Evolutionary conservation across 768 basidiomycete species (phyloP), one percentile per base, ranked within the genome.

Genomic region (Botryobasidium botryosum): DNA sequence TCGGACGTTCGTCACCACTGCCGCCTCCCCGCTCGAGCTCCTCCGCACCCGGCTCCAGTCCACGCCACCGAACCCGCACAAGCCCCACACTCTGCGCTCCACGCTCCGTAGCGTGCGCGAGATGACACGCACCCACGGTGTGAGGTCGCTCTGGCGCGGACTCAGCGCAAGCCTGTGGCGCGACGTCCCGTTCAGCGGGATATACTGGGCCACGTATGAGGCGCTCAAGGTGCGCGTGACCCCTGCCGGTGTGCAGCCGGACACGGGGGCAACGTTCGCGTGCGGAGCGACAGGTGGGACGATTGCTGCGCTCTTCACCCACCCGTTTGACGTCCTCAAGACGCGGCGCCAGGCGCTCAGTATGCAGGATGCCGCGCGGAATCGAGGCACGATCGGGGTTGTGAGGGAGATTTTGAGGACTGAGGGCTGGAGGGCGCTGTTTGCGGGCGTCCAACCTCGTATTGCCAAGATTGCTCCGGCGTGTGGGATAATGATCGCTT

Each of bases 151-250:
- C 23, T 99, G 88, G 87, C 70, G 86, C 43, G 94, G 94, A 0
- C 68, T 99, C 6, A 82, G 82, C 1, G 74, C 91, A 2, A 92
- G 88, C 4, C 67, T 99, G 6, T 96, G 90, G 90, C 73, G 94
- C 40, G 94, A 99, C 54, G 91, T 97, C 5, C 92, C 94, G 0
- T 99, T 99, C 59, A 88, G 85, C 32, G 94, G 91, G 8, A 65
- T 92, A 26, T 99, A 99, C 56, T 99, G 94, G 94, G 85, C 86
- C 3, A 77, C 81, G 21, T 97, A 96, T 57, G 92, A 99, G 59
- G 64, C 72, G 0, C 73, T 75, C 62, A 96, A 94, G 64, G 64
- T 23, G 15, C 43, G 35, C n/a, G n/a, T n/a, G n/a, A 13, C 66
- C 17, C 53, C 59, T 13, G 73, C 88, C 53, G 62, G 66, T 53